Evolutionary conservation across 768 basidiomycete species (phyloP), one percentile per base, ranked within the genome.

Genomic region (Gloeopeniophorella convolvens): DNA sequence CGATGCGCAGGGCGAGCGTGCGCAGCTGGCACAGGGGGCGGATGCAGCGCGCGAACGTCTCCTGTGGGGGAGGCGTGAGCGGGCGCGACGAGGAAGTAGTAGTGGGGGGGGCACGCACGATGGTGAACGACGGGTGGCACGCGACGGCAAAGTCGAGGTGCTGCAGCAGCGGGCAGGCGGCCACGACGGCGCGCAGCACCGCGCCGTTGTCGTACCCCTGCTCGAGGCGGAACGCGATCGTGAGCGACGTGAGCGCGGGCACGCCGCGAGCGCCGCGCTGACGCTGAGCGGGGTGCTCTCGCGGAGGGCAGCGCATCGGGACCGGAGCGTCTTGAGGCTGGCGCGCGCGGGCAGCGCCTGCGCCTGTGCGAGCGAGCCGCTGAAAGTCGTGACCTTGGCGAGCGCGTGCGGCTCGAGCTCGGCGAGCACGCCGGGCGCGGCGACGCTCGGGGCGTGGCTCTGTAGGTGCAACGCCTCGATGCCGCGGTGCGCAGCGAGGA

Each of bases 171-270:
- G 85, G 85, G 59, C 85, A 87, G 0, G 82, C 74, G 11, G 77
- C 67, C 45, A 79, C 77, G 49, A 89, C 73, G 3, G 82, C 80
- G 37, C 82, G 77, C 28, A 89, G 70, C 50, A 87, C 68, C 57
- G 80, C 80, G 23, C 78, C 81, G 59, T 82, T 82, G 57, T 89
- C 85, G 59, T 87, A 87, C 4, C 63, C 65, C 59, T 80, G 79
- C 59, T 87, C 82, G 42, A 88, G 73, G 32, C 77, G 74, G 60
- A 88, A 88, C 13, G 77, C 70, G 35, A 88, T 76, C 45, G 74
- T 79, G 48, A 89, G 70, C 33, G 78, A 74, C 11, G 70, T 73
- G 21, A 89, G 72, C 4, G 70, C 69, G 16, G 73, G 72, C 18
- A 88, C 41, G 73, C 73, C 51, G 76, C 71, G 21, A 89, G 72